Percentiles rank a stretch among this genome's conserved stretches.
phyloP scores from a whole-genome alignment of 495 filamentous ascomycete species.

The Pyrenula massariospora region DNA sequence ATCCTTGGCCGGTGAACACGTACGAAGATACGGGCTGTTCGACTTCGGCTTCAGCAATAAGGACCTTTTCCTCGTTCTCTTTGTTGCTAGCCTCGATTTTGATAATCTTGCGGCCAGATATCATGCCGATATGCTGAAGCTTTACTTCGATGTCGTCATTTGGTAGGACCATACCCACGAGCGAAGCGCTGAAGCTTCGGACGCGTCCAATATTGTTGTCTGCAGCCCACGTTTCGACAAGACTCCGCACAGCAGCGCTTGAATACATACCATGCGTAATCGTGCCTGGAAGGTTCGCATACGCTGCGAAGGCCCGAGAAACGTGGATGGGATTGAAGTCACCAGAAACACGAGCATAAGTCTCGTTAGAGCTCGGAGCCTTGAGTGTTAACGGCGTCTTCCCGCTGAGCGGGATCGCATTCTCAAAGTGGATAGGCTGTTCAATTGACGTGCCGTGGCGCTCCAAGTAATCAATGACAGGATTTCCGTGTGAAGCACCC shows the following conservation, averaged over 20 bases:
- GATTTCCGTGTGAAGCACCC: constrained; percentile 83
- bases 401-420: constrained; percentile 87
- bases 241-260: constrained; percentile 88
- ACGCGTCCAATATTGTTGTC: constrained; percentile 98
- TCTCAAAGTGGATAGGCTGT: constrained; percentile 94
- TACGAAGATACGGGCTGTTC: constrained; percentile 97
- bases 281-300: constrained; percentile 87
- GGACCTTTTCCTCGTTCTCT: constrained; percentile 89
- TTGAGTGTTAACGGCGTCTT: constrained; percentile 78
- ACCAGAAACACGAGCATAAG: constrained; percentile 91
- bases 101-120: constrained; percentile 96
- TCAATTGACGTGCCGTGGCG: constrained; percentile 88
- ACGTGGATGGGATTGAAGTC: constrained; percentile 99
- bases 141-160: constrained; percentile 91
- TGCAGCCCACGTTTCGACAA: constrained; percentile 98
- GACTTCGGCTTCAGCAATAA: constrained; percentile 91
- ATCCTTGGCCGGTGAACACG: constrained; percentile 96
- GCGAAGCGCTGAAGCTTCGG: constrained; percentile 85
- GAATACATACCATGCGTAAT: constrained; percentile 99
- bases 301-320: constrained; percentile 87
- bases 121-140: constrained; percentile 94
- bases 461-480: constrained; percentile 90
- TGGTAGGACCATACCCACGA: constrained; percentile 96
- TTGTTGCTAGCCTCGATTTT: constrained; percentile 91
- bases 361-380: constrained; percentile 95